phyloP scores from a whole-genome alignment of 169 alveolate species.

The Eimeria falciformis region DNA sequence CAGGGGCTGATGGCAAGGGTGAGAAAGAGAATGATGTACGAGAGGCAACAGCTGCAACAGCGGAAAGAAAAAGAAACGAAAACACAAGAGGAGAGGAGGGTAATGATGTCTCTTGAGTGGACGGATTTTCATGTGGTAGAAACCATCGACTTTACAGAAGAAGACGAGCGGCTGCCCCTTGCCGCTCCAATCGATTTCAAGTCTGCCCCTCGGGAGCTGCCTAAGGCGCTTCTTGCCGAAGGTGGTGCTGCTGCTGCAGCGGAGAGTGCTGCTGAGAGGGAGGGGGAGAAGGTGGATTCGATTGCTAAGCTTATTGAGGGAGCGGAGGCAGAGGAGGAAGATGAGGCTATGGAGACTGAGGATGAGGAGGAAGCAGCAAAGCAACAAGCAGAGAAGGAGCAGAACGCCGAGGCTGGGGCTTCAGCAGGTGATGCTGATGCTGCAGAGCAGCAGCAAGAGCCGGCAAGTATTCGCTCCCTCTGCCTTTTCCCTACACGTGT shows the following conservation, averaged over 20 bases:
- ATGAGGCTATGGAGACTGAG: slow-evolving; percentile 77
- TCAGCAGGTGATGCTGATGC: background rate
- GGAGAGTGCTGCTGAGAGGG: slow-evolving; percentile 1
- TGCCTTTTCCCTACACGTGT: background rate
- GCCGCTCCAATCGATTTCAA: slow-evolving; percentile 79
- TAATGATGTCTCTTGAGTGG: slow-evolving; percentile 93
- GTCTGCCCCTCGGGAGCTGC: slow-evolving; percentile 47
- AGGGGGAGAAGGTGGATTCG: slow-evolving; percentile 37
- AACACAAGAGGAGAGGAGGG: slow-evolving; percentile 87
- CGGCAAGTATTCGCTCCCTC: background rate
- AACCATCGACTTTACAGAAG: slow-evolving; percentile 88
- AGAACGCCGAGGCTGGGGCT: background rate
- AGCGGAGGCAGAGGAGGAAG: slow-evolving; percentile 73
- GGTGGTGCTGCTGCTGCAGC: slow-evolving; percentile 37
- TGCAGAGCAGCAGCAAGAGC: slow-evolving; percentile 41
- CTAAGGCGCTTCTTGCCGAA: slow-evolving; percentile 38
- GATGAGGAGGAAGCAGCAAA: slow-evolving; percentile 55
- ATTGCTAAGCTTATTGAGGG: slow-evolving; percentile 76
- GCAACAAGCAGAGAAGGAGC: slow-evolving; percentile 25
- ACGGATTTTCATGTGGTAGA: slow-evolving; percentile 92
- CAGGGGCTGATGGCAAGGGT: slow-evolving; percentile 84
- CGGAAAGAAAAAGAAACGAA: slow-evolving; percentile 86
- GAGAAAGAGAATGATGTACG: slow-evolving; percentile 86
- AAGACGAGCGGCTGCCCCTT: slow-evolving; percentile 78
- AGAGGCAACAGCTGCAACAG: slow-evolving; percentile 89